phyloP scores from a whole-genome alignment of 2,329 filamentous ascomycete genomes.

The Neonectria sp. region DNA sequence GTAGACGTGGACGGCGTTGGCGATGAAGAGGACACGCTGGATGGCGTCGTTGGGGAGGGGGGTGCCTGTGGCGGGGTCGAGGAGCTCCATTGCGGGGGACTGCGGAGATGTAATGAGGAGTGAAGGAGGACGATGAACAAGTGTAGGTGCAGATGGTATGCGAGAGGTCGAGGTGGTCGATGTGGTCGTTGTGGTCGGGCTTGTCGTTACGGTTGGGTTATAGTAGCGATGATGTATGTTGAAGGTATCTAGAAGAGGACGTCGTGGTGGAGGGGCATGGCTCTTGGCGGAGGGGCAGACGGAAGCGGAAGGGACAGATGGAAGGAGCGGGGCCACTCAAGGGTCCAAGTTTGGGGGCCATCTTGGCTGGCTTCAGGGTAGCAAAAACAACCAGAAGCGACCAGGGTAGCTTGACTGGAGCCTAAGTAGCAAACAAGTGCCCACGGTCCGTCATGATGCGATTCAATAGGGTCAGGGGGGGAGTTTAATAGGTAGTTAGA shows the following conservation, averaged over 20 bases:
- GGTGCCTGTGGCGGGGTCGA: constrained; percentile 80
- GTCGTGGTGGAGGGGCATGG: constrained; percentile 19
- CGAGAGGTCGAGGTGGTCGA: neutral
- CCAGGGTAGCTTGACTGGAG: constrained; percentile 35
- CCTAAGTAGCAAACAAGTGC: neutral
- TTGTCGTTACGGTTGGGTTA: neutral
- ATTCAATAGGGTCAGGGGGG: constrained; percentile 31
- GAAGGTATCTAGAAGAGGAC: constrained; percentile 12
- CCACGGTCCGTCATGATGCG: constrained; percentile 34
- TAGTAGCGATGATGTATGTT: neutral
- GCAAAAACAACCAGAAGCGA: neutral
- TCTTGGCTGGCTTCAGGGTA: neutral
- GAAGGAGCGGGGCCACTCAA: neutral
- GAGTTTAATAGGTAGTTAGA: neutral
- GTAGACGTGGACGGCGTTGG: constrained; percentile 85
- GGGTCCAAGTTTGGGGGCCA: neutral
- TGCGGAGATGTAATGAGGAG: neutral
- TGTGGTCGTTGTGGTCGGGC: neutral
- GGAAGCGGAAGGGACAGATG: neutral
- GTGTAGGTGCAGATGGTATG: too few species aligned
- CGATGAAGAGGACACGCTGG: constrained; percentile 87
- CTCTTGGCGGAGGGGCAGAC: neutral
- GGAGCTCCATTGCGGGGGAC: constrained; percentile 67
- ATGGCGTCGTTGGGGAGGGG: constrained; percentile 82
- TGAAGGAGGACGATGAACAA: neutral